Evolutionary conservation across 2,329 filamentous ascomycete genomes (phyloP), one percentile per base, ranked within the genome.

Genomic region (Ophioceras dolichostomum): DNA sequence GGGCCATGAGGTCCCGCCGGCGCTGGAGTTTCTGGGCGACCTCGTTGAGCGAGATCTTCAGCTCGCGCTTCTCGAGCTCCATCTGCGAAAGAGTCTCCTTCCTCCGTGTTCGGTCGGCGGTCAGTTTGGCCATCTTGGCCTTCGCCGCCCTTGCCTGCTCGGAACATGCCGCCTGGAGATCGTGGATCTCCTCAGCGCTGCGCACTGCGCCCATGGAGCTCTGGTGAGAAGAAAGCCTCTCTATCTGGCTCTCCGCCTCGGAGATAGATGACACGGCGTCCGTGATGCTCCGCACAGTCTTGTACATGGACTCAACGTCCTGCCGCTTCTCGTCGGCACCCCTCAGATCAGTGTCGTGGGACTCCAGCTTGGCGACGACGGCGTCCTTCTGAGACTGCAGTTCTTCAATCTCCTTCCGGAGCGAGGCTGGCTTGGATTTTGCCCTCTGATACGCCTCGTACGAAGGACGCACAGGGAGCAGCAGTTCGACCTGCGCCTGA

Each of bases 181-280:
- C 78, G 48, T 91, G 83, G 37, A 93, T 87, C 46, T 91, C 83
- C 38, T 94, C 83, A 6, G 86, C 70, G 21, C 83, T 83, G 43
- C 84, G 76, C 12, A 74, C 71, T 9, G 68, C 57, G 10, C 73
- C 72, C 19, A 70, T 67, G 12, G 77, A 70, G 41, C 79, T 73
- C 49, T 81, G 76, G 52, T 95, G 83, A 8, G 77, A 76, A 40
- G 75, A 68, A 35, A 94, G 72, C 38, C 83, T 76, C 39, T 80
- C 68, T 35, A 95, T 80, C 54, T 94, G 82, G 28, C 62, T 61
- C 49, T 83, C 74, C 5, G 84, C 76, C 27, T 79, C 77, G 33
- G 67, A 34, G 41, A 89, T 82, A 32, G 94, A 85, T 42, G 67
- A 71, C 44, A 76, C 64, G 31, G 80, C 80, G 54, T 83, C 81